These are phyloP conservation scores for Hericium erinaceus DNA, from an alignment of 768 basidiomycete species.

Conservation along the genomic window DNA sequence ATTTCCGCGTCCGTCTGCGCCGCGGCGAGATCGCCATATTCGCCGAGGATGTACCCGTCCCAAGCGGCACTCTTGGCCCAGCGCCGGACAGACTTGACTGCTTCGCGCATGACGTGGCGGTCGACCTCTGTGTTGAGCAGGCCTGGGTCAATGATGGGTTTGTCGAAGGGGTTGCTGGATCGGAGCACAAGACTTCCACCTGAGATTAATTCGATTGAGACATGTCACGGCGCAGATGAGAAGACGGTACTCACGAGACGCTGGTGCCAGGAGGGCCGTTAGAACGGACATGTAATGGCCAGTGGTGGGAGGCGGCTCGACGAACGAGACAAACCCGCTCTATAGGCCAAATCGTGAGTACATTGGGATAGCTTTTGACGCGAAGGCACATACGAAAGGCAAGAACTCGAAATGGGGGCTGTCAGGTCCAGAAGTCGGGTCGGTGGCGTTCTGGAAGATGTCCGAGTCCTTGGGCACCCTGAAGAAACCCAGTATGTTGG, in stretches of 20 bases:
- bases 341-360: background rate
- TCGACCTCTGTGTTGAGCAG: slow-evolving; percentile 4
- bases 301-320: slow-evolving; percentile 6
- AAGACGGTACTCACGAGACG: slow-evolving; percentile 13
- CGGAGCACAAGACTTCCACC: slow-evolving; percentile 19
- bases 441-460: slow-evolving; percentile 3
- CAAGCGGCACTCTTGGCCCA: slow-evolving; percentile 1
- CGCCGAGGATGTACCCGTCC: slow-evolving; percentile 1
- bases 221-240: background rate
- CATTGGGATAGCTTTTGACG: background rate
- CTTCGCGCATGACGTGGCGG: slow-evolving; percentile 2
- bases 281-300: slow-evolving; percentile 14
- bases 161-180: slow-evolving; percentile 17
- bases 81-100: background rate
- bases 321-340: slow-evolving; percentile 3
- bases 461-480: slow-evolving; percentile 6
- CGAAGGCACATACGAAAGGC: slow-evolving; percentile 1
- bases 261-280: slow-evolving; percentile 13
- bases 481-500: slow-evolving; percentile 1
- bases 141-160: slow-evolving; percentile 19
- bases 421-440: slow-evolving; percentile 11
- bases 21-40: background rate
- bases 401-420: slow-evolving; percentile 11
- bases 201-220: background rate
- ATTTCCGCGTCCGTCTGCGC: slow-evolving; percentile 13